Evolutionary conservation across 2,329 filamentous ascomycete species (phyloP).

Genomic region (Helotiales sp.): DNA sequence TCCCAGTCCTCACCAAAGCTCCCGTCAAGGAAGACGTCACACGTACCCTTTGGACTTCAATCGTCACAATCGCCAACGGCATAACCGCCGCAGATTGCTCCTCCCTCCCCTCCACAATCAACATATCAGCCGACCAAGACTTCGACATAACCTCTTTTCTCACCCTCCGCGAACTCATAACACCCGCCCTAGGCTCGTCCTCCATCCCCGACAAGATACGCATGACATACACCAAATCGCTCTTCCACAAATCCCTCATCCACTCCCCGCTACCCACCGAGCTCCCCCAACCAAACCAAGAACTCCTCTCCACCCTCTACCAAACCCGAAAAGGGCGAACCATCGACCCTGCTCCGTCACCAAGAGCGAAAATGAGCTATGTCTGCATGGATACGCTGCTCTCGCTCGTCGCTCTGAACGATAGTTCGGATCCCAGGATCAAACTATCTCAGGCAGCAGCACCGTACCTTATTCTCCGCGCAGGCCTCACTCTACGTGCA

Average conservation of each 20-base stretch:
- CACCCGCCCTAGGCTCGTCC: constrained; percentile 71
- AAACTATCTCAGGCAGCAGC: constrained; percentile 74
- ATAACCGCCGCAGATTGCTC: constrained; percentile 69
- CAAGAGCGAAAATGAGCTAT: constrained; percentile 76
- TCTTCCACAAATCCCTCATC: constrained; percentile 84
- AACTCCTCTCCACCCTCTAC: constrained; percentile 67
- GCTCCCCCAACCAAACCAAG: constrained; percentile 54
- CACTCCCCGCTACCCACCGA: constrained; percentile 68
- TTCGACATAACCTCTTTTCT: constrained; percentile 82
- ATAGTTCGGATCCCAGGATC: constrained; percentile 42
- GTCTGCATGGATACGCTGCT: constrained; percentile 82
- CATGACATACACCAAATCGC: constrained; percentile 70
- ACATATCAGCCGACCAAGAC: constrained; percentile 70
- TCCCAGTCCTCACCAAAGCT: constrained; percentile 62
- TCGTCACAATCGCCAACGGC: constrained; percentile 69
- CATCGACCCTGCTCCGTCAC: constrained; percentile 66
- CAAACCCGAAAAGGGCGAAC: constrained; percentile 73
- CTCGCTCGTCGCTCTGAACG: constrained; percentile 62
- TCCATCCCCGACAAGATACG: constrained; percentile 70
- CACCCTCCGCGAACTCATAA: constrained; percentile 72
- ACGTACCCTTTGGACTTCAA: constrained; percentile 70
- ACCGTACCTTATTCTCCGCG: constrained; percentile 81
- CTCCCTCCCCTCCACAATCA: constrained; percentile 48
- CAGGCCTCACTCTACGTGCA: constrained; percentile 77
- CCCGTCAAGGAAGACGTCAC: constrained; percentile 52